Evolutionary conservation across 1,284 basidiomycete species (phyloP), one percentile per base, ranked within the genome.

Genomic region (Clitocybe nebularis): DNA sequence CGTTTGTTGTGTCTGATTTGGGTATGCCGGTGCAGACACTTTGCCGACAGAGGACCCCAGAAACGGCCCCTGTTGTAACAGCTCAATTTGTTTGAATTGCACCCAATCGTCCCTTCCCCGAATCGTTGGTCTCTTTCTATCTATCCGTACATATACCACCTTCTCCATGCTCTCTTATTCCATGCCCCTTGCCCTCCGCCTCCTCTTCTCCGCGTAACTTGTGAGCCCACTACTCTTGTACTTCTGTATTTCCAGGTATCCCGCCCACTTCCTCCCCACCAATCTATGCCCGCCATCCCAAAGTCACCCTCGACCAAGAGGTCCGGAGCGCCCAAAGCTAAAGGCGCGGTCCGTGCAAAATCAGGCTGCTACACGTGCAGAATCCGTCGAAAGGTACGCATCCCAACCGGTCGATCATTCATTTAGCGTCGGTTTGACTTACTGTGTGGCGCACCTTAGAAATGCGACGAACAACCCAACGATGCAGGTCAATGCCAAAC

Each of bases 281-380:
- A 28, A 39, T 22, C 38, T 22, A 66, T 68, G 64, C 64, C 66
- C 16, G 51, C 59, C 13, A 47, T 48, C 0, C 58, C 59, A 23
- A 68, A 62, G 50, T 48, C 57, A 22, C 49, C 60, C 9, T 44
- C 53, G 11, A 35, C 57, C 17, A 62, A 60, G 53, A 67, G 61
- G 43, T 39, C 57, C 60, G 76, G 76, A 57, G 69, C 76, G 60
- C 73, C 81, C 51, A 87, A 87, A 61, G 71, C 77, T 50, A 89
- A 87, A 72, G 83, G 83, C 62, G 80, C 82, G 41, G 75, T 82
- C 36, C 81, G 86, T 60, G 85, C 84, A 45, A 89, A 89, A 74
- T 83, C 82, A 48, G 86, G 86, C 54, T 89, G 86, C 61, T 89
- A 88, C 68, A 89, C 86, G 46, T 89, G 86, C 69, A 76, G 86